Base-by-base conservation (phyloP, 441 rosid genomes). In the Euphorbia schlechtendalii region DNA sequence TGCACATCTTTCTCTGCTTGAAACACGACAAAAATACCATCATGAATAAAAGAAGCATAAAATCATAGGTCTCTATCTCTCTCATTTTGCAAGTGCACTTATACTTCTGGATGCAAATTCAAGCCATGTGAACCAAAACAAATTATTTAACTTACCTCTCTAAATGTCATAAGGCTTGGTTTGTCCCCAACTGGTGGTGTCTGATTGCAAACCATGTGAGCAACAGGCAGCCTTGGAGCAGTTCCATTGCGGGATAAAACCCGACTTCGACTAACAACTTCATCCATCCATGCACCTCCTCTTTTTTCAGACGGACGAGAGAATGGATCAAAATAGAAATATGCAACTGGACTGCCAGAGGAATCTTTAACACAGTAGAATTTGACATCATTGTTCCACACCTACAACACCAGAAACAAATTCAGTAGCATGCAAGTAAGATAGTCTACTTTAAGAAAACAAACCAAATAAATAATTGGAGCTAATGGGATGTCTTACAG, bases 251-350 rank as follows among this genome's bases (percentile, higher is more conserved):
- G 78, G 59, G 98, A 83, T 81, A 90, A 54, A 68, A 86, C 87
- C 53, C 78, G 84, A 77, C 98, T 90, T 66, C 96, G 85, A 43
- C 81, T 75, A 76, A 88, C 74, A 36, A 92, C 98, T 73, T 90
- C 98, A 75, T 77, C 85, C 97, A 90, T 85, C 97, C 98, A 92
- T 60, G 98, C 98, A 56, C 97, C 97, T 30, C 85, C 96, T 66
- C 71, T 76, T 78, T 93, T 93, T 70, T 93, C 95, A 25, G 97
- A 84, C 30, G 98, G 97, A 64, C 98, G 96, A 66, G 96, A 86
- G 74, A 86, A 89, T 54, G 98, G 96, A 81, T 92, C 98, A 73
- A 92, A 92, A 76, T 92, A 89, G 74, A 92, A 89, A 76, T 92
- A 89, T 3, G 98, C 94, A 57, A 78, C 67, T 40, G 96, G 88